A percentile compares a stretch with the other conserved stretches of the same genome.
Conservation (phyloP, 176 grass and related monocot species). For the Raddia guianensis region DNA sequence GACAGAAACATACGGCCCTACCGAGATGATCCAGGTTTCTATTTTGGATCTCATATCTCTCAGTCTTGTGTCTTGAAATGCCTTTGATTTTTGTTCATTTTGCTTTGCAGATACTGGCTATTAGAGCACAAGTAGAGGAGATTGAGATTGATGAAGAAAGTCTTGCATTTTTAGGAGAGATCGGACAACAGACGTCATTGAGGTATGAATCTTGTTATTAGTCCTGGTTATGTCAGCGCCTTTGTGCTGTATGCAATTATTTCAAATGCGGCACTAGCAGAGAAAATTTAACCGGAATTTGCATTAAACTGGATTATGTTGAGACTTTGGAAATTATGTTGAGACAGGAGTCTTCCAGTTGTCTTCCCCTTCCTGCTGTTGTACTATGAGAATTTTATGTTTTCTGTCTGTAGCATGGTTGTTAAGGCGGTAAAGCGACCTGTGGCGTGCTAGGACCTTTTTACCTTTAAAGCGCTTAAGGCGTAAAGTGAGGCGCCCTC, state of each 20-base stretch:
- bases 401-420: too few relatives aligned
- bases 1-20: constrained; percentile 90
- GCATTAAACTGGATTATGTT: background rate
- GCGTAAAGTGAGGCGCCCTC: too few relatives aligned
- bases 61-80: constrained; percentile 36
- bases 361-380: background rate
- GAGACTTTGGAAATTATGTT: background rate
- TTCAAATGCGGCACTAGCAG: background rate
- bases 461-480: too few relatives aligned
- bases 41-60: constrained; percentile 31
- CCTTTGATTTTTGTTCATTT: constrained; percentile 20
- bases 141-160: constrained; percentile 94
- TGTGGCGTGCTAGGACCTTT: too few relatives aligned
- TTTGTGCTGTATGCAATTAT: background rate
- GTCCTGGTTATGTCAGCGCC: constrained; percentile 1
- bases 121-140: constrained; percentile 96
- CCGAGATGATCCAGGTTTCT: constrained; percentile 91
- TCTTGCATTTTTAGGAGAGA: constrained; percentile 89
- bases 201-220: constrained; percentile 51
- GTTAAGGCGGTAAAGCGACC: too few relatives aligned
- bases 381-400: background rate
- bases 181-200: constrained; percentile 85
- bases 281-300: background rate
- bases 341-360: background rate
- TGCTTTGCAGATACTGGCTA: constrained; percentile 72